Base-by-base conservation (phyloP, 2,329 filamentous ascomycete genomes). In the Verticillium klebahnii region DNA sequence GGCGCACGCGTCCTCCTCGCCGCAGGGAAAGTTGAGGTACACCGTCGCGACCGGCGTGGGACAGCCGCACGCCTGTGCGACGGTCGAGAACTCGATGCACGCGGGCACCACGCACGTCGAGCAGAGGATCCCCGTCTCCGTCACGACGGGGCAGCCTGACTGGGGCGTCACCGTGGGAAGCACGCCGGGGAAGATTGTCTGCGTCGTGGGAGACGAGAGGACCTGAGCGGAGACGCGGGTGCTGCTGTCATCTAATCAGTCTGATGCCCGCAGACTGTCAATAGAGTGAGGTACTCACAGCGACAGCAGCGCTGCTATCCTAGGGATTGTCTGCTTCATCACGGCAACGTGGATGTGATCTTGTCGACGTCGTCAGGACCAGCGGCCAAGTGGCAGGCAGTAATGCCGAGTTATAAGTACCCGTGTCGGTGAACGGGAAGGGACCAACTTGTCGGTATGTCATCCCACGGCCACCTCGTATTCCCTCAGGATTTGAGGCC, bases 21-120 rank as follows among this genome's bases (percentile, higher is more conserved):
- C 64, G 63, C 75, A 77, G 0, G 68, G 66, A 45, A 68, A 73
- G 19, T 66, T 66, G 8, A 70, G 65, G 3, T 67, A 68, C 1
- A 70, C 67, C 1, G 74, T 77, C 11, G 71, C 65, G 37, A 72
- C 65, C 1, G 61, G 68, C 6, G 63, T 57, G 1, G 73, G 72
- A 56, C 75, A 77, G 32, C 71, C 73, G 61, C 73, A 73, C 3
- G 67, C 67, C 11, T 70, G 71, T 23, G 67, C 72, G 19, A 76
- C 59, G 5, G 73, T 76, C 32, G 66, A 64, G 23, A 72, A 31
- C 2, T 34, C 63, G 40, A 76, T 60, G 57, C 75, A 77, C 60
- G 68, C 57, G 12, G 70, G 72, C 25, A 69, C 63, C 1, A 69
- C 56, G 62, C 75, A 77, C 1, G 72, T 75, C 14, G 70, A 69